Conservation (phyloP, 495 filamentous ascomycete species). For the Thermochaetoides thermophila region DNA sequence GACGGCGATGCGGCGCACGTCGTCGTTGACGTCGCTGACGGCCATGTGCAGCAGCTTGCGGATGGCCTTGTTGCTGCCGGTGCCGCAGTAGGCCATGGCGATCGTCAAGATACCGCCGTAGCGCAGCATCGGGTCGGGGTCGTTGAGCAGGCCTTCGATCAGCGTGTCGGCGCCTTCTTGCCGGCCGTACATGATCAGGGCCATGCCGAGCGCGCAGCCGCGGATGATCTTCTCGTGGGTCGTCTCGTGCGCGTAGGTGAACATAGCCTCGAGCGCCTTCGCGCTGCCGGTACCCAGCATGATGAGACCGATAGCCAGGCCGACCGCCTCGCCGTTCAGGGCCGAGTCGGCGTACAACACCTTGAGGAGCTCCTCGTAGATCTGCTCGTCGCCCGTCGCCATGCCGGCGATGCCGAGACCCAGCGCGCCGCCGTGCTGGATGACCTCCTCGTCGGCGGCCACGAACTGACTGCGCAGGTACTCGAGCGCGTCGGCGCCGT, state of each 20-base stretch:
- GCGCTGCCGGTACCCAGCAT: conserved; percentile 94
- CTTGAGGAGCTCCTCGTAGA: conserved; percentile 79
- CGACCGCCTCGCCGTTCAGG: conserved; percentile 91
- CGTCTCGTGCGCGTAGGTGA: conserved; percentile 93
- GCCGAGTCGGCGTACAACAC: conserved; percentile 88
- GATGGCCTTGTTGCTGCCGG: conserved; percentile 95
- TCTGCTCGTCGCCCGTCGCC: conserved; percentile 79
- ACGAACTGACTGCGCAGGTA: conserved; percentile 80
- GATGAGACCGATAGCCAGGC: conserved; percentile 87
- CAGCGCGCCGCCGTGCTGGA: conserved; percentile 91
- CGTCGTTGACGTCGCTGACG: conserved; percentile 96
- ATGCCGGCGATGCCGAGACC: conserved; percentile 95
- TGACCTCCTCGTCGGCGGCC: conserved; percentile 77
- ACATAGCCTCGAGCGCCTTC: conserved; percentile 84
- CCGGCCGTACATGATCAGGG: conserved; percentile 92
- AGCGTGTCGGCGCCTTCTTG: conserved; percentile 91
- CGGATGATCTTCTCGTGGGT: conserved; percentile 98
- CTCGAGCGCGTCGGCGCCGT: conserved; percentile 81
- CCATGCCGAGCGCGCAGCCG: conserved; percentile 89
- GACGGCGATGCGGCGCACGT: conserved; percentile 91
- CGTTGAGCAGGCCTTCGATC: conserved; percentile 82
- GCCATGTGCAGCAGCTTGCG: conserved; percentile 93
- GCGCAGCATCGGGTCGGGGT: conserved; percentile 82
- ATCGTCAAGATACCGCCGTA: conserved; percentile 99
- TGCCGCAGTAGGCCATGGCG: conserved; percentile 92